Evolutionary conservation across 441 rosid species (phyloP), one percentile per base, ranked within the genome.

Genomic region (Adansonia rubrostipa): DNA sequence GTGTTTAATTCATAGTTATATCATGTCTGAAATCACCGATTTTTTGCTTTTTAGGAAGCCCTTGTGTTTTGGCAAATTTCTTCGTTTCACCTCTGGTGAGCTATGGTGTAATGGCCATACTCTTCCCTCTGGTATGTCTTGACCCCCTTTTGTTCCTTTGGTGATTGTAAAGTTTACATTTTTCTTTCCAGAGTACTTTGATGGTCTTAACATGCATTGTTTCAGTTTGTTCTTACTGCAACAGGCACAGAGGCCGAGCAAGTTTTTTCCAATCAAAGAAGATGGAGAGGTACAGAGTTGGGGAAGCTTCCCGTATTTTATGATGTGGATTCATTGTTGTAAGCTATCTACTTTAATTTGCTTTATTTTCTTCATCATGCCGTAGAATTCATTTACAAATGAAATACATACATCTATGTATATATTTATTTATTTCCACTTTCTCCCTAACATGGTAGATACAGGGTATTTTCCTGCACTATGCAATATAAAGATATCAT

Each of bases 181-280:
- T 2, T 8, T 54, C 2, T 68, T 68, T 77, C 17, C 77, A 53
- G 11, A 40, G 0, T 36, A 36, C 28, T 28, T 33, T 62, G 75
- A 60, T 65, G 71, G 19, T 76, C 9, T 64, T 74, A 33, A 88
- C 76, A 36, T 53, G 77, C 36, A 42, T 76, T 85, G 68, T 70
- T 80, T 86, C 85, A 96, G 99, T 96, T 96, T 87, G 99, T 96
- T 78, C 87, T 92, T 79, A 86, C 99, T 40, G 99, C 99, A 74
- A 89, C 97, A 20, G 86, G 88, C 81, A 91, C 97, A 10, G 83
- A 81, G 44, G 88, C 92, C 56, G 97, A 91, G 76, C 92, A 89
- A 36, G 65, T 83, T 48, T 76, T 92, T 15, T 53, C 80, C 47
- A 64, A 88, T 67, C 84, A 81, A 54, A 85, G 86, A 86, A 88